Base-by-base conservation (phyloP, 2,329 filamentous ascomycete genomes). In the Colletotrichum caudatum region DNA sequence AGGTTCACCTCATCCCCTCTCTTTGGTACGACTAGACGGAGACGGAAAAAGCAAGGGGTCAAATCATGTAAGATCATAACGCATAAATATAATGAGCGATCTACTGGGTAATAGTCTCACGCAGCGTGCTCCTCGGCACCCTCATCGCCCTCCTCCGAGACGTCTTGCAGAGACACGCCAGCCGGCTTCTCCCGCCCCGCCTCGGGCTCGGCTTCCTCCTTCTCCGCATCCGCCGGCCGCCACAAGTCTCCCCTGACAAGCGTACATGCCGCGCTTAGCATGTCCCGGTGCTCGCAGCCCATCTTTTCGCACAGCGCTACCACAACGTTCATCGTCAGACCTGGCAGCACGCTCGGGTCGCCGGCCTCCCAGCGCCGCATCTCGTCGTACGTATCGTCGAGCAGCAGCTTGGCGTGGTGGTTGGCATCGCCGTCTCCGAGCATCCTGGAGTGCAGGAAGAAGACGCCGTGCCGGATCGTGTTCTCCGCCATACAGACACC, bases 291-390 rank as follows among this genome's bases (percentile, higher is more conserved):
- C 39, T 71, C 59, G 33, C 69, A 71, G 23, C 69, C 69, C 18
- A 69, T 29, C 59, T 48, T 69, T 29, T 60, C 53, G 39, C 65
- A 60, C 14, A 71, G 46, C 33, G 59, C 41, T 4, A 54, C 35
- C 14, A 41, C 66, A 16, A 73, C 54, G 5, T 64, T 74, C 73
- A 74, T 74, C n/a, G 50, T 66, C 39, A 74, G 58, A 8, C 73
- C 71, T 7, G 71, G 67, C 39, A 73, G 46, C 61, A 65, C 65
- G 41, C 69, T 56, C 7, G 65, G 60, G 26, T 73, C 67, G 2
- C 71, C 71, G n/a, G 41, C 37, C 33, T 74, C 73, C 71, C 71
- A 74, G 26, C 29, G 44, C 39, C 64, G 67, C 71, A 74, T 65
- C 64, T 74, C 73, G 7, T 64, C 54, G 18, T 66, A 73, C 18